Evolutionary conservation across 2,329 filamentous ascomycete species (phyloP).

Genomic region (Alternaria panax): DNA sequence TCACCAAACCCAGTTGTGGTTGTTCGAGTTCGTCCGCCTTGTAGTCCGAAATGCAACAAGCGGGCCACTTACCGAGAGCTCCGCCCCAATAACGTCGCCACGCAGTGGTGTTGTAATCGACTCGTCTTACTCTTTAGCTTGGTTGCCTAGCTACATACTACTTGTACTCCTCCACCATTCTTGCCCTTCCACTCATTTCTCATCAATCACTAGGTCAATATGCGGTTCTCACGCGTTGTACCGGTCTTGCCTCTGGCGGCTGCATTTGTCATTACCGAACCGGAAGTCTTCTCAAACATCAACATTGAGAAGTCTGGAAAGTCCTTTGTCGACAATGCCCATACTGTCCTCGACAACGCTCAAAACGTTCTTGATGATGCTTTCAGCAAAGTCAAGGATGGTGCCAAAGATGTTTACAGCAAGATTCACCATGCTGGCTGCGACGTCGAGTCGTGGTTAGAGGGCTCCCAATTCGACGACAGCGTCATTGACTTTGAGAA

Average conservation of each 20-base stretch:
- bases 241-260: conserved; percentile 59
- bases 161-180: conserved; percentile 10
- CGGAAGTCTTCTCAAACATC: conserved; percentile 54
- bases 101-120: conserved; percentile 45
- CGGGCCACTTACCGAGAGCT: conserved; percentile 9
- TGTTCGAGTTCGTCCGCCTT: conserved; percentile 15
- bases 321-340: conserved; percentile 28
- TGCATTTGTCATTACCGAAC: conserved; percentile 62
- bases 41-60: conserved; percentile 10
- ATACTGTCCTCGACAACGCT: conserved; percentile 33
- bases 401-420: conserved; percentile 48
- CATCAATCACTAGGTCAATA: conserved; percentile 37
- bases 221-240: conserved; percentile 59
- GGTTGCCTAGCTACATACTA: conserved; percentile 11
- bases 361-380: conserved; percentile 56
- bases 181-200: conserved; percentile 13
- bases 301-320: conserved; percentile 37
- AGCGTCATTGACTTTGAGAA: conserved; percentile 45
- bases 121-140: conserved; percentile 24
- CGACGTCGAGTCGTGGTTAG: conserved; percentile 59
- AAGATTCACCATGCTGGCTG: conserved; percentile 54
- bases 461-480: conserved; percentile 45
- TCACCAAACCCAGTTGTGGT: not conserved
- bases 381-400: conserved; percentile 51
- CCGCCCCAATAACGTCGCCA: conserved; percentile 21